These are phyloP conservation scores for Lindgomyces ingoldianus DNA, from an alignment of 495 filamentous ascomycete species.

Conservation along the genomic window DNA sequence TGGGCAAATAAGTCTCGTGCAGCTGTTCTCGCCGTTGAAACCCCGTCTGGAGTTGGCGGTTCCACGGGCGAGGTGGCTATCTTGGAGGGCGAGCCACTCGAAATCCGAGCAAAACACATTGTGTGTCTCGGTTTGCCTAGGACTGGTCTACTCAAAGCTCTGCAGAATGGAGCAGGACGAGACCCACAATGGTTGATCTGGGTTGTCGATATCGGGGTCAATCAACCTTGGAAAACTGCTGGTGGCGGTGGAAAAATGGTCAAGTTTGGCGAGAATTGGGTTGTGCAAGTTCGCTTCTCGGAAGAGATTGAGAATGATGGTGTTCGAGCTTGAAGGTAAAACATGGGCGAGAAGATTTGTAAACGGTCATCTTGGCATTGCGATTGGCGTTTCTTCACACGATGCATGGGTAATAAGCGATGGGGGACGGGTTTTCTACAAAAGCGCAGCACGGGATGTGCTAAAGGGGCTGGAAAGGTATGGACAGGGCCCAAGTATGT, in stretches of 20 bases:
- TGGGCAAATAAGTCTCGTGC: constrained; percentile 85
- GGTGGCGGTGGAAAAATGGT: constrained; percentile 76
- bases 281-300: constrained; percentile 60
- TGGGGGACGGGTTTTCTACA: not conserved
- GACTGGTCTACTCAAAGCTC: constrained; percentile 75
- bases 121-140: constrained; percentile 84
- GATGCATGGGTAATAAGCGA: not conserved
- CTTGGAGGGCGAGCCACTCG: constrained; percentile 70
- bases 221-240: constrained; percentile 82
- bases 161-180: constrained; percentile 58
- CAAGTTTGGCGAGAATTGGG: constrained; percentile 84
- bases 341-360: not conserved
- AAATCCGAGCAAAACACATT: constrained; percentile 72
- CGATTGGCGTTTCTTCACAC: not conserved
- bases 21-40: constrained; percentile 76
- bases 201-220: constrained; percentile 84
- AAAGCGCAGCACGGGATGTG: too few species aligned
- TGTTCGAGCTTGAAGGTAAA: not conserved
- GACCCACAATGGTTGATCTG: constrained; percentile 70
- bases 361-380: constrained; percentile 9
- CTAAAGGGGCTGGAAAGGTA: too few species aligned
- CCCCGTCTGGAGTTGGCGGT: constrained; percentile 84
- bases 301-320: constrained; percentile 12
- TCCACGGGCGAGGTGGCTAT: constrained; percentile 62
- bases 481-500: too few species aligned